A percentile compares a stretch with the other conserved stretches of the same genome.
Conservation (phyloP, 192 early-diverging fungal species). For the Gamsiella multidivaricata region DNA sequence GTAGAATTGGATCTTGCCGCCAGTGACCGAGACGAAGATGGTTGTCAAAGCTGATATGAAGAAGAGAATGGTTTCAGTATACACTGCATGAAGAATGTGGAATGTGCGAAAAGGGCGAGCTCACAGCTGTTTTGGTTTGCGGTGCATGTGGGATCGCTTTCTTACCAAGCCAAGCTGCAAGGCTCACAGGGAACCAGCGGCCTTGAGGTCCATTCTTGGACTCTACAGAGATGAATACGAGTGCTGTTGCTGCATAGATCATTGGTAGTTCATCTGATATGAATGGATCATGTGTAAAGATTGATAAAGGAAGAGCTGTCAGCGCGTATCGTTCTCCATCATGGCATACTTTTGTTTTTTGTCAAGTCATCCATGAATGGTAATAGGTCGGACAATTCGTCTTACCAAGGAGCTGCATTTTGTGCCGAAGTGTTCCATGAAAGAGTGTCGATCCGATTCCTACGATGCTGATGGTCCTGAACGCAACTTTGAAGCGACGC, state of each 20-base stretch:
- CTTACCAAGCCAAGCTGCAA: slow-evolving; percentile 58
- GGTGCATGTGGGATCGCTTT: not conserved
- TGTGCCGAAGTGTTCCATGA: slow-evolving; percentile 79
- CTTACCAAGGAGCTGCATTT: slow-evolving; percentile 75
- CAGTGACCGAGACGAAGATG: slow-evolving; percentile 35
- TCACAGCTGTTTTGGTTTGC: no score
- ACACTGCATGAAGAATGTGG: no score
- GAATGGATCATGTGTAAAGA: not conserved
- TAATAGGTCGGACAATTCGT: not conserved
- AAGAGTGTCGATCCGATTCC: slow-evolving; percentile 82
- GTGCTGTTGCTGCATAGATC: slow-evolving; percentile 43
- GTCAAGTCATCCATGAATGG: not conserved
- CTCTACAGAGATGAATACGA: slow-evolving; percentile 56
- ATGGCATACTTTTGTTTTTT: slow-evolving; percentile 7
- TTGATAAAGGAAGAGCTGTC: no score
- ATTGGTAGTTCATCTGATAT: slow-evolving; percentile 51
- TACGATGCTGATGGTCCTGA: slow-evolving; percentile 70
- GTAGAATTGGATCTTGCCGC: slow-evolving; percentile 47
- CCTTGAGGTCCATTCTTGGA: slow-evolving; percentile 57
- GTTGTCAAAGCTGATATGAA: slow-evolving; percentile 54
- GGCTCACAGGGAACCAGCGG: slow-evolving; percentile 58
- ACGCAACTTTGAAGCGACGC: slow-evolving; percentile 62
- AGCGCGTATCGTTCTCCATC: no score
- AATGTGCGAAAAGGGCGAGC: no score
- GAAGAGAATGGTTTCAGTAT: no score